phyloP scores from a whole-genome alignment of 164 flowering plant genomes.

The Magnolia kwangsiensis region DNA sequence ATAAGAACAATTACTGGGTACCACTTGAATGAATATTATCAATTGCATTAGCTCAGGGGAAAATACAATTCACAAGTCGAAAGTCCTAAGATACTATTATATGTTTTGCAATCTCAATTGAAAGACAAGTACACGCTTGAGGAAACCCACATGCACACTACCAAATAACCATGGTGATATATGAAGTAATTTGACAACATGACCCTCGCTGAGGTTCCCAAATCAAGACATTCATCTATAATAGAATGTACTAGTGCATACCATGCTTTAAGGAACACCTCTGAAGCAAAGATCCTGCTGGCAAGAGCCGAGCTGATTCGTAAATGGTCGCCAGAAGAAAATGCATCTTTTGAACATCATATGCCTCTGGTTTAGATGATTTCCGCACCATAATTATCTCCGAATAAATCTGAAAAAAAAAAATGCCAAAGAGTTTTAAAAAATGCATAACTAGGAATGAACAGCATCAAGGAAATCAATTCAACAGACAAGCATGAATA shows the following conservation, averaged over 20 bases:
- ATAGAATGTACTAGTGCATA: conserved; percentile 14
- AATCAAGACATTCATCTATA: background rate
- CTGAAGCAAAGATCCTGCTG: conserved; percentile 60
- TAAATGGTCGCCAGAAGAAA: conserved; percentile 58
- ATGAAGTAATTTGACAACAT: background rate
- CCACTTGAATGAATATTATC: background rate
- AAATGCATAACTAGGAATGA: background rate
- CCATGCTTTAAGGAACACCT: conserved; percentile 60
- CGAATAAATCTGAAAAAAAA: conserved; percentile 38
- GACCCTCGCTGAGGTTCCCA: background rate
- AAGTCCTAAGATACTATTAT: background rate
- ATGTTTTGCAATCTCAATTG: background rate
- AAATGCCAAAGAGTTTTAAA: background rate
- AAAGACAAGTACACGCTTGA: too few species aligned
- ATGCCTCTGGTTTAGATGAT: conserved; percentile 20
- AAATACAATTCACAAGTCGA: background rate
- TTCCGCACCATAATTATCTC: conserved; percentile 38
- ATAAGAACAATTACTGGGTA: background rate
- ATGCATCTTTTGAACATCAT: conserved; percentile 33
- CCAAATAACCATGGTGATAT: background rate
- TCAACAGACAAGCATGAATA: background rate
- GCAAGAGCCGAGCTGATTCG: conserved; percentile 68
- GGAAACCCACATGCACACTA: background rate
- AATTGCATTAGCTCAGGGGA: background rate
- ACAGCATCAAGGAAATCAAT: background rate